Conservation (phyloP, 129 eudicot species). For the Flaveria trinervia region DNA sequence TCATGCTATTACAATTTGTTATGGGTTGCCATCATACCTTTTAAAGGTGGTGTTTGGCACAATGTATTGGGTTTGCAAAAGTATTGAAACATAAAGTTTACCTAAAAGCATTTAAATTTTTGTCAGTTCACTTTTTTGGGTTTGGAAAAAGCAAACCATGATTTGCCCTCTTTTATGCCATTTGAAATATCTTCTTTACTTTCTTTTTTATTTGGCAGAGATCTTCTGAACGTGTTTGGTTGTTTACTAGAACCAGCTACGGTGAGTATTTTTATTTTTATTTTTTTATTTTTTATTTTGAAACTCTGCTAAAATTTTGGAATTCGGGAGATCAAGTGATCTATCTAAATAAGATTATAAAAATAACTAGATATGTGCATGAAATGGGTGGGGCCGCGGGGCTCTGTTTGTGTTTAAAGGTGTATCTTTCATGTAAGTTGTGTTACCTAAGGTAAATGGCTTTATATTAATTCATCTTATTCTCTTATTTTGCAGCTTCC, state of each 20-base stretch:
- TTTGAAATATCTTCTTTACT: slow-evolving; percentile 8
- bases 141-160: neutral
- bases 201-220: slow-evolving; percentile 49
- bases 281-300: neutral
- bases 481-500: slow-evolving; percentile 63
- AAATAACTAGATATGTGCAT: neutral
- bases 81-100: neutral
- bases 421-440: neutral
- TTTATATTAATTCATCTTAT: slow-evolving; percentile 27
- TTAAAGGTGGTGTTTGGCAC: neutral
- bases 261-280: slow-evolving; percentile 43
- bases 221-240: slow-evolving; percentile 70
- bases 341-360: neutral
- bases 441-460: neutral
- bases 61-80: neutral
- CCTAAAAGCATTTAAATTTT: neutral
- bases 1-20: neutral
- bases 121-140: neutral
- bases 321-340: neutral
- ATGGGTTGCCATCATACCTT: neutral
- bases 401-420: neutral
- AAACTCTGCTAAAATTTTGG: neutral
- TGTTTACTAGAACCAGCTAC: slow-evolving; percentile 91
- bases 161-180: neutral
- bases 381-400: neutral